These are phyloP conservation scores for Plasmodium cynomolgi DNA, from an alignment of 169 alveolate genomes.

Conservation along the genomic window DNA sequence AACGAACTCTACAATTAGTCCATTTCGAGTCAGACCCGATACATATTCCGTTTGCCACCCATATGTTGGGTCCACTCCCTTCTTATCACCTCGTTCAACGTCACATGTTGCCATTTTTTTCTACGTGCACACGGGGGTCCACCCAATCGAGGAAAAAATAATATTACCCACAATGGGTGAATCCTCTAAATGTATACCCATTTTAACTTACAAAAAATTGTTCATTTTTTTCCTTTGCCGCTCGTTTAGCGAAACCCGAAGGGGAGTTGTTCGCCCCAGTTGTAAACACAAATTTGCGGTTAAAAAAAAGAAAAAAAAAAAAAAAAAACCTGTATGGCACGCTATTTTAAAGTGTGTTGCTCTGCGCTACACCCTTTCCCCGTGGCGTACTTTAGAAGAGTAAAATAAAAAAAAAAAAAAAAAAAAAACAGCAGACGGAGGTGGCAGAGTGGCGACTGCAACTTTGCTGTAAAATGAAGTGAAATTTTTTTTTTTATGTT, in stretches of 20 bases:
- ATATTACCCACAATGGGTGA: background rate
- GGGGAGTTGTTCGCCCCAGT: conserved; percentile 1
- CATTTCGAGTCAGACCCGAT: background rate
- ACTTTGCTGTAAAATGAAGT: background rate
- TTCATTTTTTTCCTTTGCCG: background rate
- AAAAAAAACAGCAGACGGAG: background rate
- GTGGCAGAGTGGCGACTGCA: background rate
- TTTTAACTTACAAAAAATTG: background rate
- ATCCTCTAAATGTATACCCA: background rate
- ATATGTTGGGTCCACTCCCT: background rate
- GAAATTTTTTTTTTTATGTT: background rate
- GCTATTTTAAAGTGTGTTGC: background rate
- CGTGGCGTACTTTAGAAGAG: background rate
- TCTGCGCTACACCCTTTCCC: background rate
- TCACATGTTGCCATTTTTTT: background rate
- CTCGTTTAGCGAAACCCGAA: background rate
- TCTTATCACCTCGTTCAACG: background rate
- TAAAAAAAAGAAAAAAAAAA: conserved; percentile 5
- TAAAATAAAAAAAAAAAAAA: no score
- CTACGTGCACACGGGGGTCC: background rate
- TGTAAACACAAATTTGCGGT: background rate
- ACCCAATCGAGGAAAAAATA: background rate
- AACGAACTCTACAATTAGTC: background rate
- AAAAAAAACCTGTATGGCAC: background rate
- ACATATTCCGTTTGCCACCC: background rate